Conservation (phyloP, 768 basidiomycete species). For the Leccinum rimulosum region DNA sequence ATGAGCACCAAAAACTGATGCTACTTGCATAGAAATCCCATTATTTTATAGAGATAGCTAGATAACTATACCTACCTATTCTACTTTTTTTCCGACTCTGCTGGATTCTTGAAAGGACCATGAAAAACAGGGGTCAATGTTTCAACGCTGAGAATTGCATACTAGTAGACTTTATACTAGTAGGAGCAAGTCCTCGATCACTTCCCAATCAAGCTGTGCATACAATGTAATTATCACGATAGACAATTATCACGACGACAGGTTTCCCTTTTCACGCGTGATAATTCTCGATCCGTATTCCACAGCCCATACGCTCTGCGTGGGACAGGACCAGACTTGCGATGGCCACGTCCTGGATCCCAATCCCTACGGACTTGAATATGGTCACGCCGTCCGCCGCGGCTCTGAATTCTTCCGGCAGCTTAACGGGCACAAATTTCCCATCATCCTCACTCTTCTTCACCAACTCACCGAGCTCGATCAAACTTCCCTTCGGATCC, state of each 20-base stretch:
- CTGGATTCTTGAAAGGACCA: not conserved
- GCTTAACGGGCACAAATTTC: constrained; percentile 9
- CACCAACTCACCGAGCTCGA: constrained; percentile 72
- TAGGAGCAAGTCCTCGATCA: not conserved
- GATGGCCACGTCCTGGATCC: constrained; percentile 85
- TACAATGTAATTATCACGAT: not conserved
- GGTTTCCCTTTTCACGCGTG: constrained; percentile 28
- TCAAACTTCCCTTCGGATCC: constrained; percentile 38
- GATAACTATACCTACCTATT: not conserved
- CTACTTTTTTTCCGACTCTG: not conserved
- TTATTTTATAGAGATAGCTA: not conserved
- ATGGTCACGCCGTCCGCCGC: constrained; percentile 57
- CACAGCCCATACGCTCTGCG: constrained; percentile 54
- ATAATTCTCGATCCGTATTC: constrained; percentile 47
- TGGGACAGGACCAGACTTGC: constrained; percentile 62
- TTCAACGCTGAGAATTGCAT: too few species aligned
- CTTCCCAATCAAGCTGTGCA: too few species aligned
- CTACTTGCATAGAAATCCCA: not conserved
- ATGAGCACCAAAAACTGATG: not conserved
- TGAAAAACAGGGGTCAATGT: not conserved
- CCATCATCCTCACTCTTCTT: constrained; percentile 4
- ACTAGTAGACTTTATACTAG: too few species aligned
- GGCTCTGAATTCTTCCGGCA: constrained; percentile 9
- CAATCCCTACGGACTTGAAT: constrained; percentile 88
- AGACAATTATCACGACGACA: not conserved